phyloP scores from a whole-genome alignment of 306 rosid species.

The Astragalus membranaceus region DNA sequence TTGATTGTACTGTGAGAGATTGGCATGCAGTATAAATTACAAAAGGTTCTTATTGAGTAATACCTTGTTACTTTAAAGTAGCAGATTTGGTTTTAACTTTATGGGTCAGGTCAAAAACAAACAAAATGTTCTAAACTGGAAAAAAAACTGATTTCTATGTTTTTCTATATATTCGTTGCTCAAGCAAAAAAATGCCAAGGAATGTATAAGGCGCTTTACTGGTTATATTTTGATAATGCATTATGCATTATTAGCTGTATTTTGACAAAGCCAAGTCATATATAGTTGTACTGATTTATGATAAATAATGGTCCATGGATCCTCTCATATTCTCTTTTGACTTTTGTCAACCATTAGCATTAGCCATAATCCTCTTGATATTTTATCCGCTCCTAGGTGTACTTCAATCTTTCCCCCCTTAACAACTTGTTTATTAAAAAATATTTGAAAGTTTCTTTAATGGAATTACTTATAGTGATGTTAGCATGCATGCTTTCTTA shows the following conservation, averaged over 20 bases:
- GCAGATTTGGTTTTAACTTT: too few relatives aligned
- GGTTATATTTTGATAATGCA: background rate
- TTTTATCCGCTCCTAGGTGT: background rate
- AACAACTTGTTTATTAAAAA: background rate
- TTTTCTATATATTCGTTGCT: background rate
- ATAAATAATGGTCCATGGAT: background rate
- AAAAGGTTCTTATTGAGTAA: background rate
- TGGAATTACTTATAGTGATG: background rate
- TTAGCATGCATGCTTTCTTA: background rate
- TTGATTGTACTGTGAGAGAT: background rate
- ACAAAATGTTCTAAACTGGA: too few relatives aligned
- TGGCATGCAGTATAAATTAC: background rate
- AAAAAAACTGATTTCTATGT: too few relatives aligned
- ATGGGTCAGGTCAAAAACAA: too few relatives aligned
- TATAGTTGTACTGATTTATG: background rate
- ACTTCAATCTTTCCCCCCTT: background rate
- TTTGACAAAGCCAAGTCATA: background rate
- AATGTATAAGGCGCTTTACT: too few relatives aligned
- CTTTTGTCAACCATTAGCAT: background rate
- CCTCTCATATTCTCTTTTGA: background rate
- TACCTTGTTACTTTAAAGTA: background rate
- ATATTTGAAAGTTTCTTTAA: background rate
- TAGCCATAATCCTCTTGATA: background rate
- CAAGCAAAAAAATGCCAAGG: background rate
- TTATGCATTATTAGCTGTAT: background rate